Evolutionary conservation across 140 eudicot genomes (phyloP).

Genomic region (Anethum foeniculum): DNA sequence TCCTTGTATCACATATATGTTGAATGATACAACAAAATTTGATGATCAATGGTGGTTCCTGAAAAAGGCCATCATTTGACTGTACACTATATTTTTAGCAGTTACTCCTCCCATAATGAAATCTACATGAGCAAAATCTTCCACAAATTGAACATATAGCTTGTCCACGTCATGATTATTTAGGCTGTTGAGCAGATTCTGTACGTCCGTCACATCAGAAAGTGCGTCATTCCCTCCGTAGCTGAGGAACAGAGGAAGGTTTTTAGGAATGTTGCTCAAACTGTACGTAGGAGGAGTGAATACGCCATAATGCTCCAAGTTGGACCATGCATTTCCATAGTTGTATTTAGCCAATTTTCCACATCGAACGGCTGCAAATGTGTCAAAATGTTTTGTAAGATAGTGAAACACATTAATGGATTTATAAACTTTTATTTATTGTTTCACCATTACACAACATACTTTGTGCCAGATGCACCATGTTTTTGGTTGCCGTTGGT

Average conservation of each 20-base stretch:
- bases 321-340: constrained; percentile 40
- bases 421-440: not conserved
- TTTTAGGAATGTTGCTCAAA: constrained; percentile 43
- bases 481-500: constrained; percentile 68
- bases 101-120: constrained; percentile 55
- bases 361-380: constrained; percentile 44
- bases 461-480: constrained; percentile 87
- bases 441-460: constrained; percentile 15
- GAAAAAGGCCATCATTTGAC: constrained; percentile 44
- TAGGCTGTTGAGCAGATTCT: constrained; percentile 46
- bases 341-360: constrained; percentile 54
- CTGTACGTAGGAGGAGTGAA: constrained; percentile 55
- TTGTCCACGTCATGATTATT: constrained; percentile 53
- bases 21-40: not conserved
- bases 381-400: not conserved
- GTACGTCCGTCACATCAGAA: constrained; percentile 62
- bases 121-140: constrained; percentile 67
- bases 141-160: constrained; percentile 52
- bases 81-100: constrained; percentile 57
- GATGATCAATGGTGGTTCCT: constrained; percentile 14
- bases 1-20: not conserved
- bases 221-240: constrained; percentile 76
- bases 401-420: not conserved
- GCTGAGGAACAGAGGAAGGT: constrained; percentile 60
- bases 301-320: constrained; percentile 52